These are phyloP conservation scores for Immersiporthe knoxdaviesiana DNA, from an alignment of 2,329 filamentous ascomycete genomes.

Conservation along the genomic window DNA sequence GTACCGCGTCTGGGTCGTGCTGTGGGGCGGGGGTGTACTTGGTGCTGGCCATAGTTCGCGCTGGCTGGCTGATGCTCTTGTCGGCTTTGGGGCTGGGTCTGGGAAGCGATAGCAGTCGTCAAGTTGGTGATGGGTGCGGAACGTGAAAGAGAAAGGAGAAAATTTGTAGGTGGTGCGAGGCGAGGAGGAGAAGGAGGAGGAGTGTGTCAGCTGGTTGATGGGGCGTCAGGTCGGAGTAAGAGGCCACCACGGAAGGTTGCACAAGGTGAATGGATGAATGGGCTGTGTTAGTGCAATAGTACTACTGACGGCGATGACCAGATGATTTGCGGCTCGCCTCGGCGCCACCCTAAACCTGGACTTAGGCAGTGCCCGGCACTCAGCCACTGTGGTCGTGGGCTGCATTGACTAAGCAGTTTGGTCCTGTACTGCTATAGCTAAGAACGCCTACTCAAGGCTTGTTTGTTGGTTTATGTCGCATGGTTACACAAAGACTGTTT, in stretches of 20 bases:
- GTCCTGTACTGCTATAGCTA: not conserved
- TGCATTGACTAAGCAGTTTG: constrained; percentile 4
- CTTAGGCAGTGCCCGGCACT: not conserved
- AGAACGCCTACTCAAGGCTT: not conserved
- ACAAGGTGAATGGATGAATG: constrained; percentile 19
- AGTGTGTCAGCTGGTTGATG: constrained; percentile 2
- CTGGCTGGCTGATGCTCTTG: not conserved
- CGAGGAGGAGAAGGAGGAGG: not conserved
- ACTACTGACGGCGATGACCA: constrained; percentile 22
- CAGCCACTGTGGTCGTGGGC: not conserved
- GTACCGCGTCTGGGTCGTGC: constrained; percentile 81
- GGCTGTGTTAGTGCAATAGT: not conserved
- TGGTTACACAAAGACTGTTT: not conserved
- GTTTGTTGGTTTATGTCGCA: not conserved
- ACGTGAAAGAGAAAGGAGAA: not conserved
- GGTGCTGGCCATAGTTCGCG: constrained; percentile 55
- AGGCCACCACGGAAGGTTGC: constrained; percentile 24
- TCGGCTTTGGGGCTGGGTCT: not conserved
- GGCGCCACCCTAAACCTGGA: constrained; percentile 16
- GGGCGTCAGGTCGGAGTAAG: constrained; percentile 18
- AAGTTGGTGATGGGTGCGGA: not conserved
- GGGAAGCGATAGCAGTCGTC: not conserved
- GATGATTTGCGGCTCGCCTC: constrained; percentile 25
- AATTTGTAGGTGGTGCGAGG: not conserved
- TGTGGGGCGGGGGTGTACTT: constrained; percentile 85